These are phyloP conservation scores for Oryza australiensis DNA, from an alignment of 176 grass and related monocot species.

Conservation along the genomic window DNA sequence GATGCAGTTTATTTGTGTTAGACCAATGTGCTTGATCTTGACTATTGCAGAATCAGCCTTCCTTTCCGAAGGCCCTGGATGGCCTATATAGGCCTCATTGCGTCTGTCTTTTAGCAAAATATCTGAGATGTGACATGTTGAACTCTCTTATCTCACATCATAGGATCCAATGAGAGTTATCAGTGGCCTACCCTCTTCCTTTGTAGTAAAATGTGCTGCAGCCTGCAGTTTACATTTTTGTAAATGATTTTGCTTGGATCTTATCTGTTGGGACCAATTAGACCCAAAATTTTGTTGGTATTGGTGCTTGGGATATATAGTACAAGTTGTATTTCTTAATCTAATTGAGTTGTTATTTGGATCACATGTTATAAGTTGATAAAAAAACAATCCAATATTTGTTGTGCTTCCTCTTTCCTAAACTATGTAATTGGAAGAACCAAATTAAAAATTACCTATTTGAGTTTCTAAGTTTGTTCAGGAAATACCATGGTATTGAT, in stretches of 20 bases:
- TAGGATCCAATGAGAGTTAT: neutral
- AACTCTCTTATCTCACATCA: neutral
- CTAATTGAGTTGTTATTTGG: constrained; percentile 7
- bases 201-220: neutral
- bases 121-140: neutral
- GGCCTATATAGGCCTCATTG: neutral
- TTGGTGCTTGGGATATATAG: constrained; percentile 1
- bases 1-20: neutral
- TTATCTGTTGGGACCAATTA: constrained; percentile 6
- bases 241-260: neutral
- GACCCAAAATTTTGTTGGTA: neutral
- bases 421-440: neutral
- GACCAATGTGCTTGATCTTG: neutral
- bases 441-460: neutral
- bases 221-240: neutral
- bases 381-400: neutral
- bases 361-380: constrained; percentile 3
- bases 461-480: constrained; percentile 23
- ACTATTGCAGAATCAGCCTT: neutral
- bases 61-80: neutral
- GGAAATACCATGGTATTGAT: constrained; percentile 25
- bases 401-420: neutral
- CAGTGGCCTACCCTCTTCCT: neutral
- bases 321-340: neutral
- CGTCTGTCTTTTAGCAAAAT: neutral